Conservation (phyloP, 1,139 yeast species). For the Suhomyces atakaporum region DNA sequence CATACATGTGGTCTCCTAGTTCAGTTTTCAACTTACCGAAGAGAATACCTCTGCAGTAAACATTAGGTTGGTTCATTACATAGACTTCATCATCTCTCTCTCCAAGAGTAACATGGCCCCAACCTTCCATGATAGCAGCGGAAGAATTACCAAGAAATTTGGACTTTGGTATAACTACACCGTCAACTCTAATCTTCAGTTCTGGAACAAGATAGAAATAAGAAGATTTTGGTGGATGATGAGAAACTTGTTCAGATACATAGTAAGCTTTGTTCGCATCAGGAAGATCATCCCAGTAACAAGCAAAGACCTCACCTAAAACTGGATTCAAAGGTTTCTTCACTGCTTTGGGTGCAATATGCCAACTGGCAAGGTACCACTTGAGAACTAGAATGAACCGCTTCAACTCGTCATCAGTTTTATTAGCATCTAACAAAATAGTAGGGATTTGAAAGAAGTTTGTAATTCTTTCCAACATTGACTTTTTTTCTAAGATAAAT, state of each 20-base stretch:
- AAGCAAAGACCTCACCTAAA: slow-evolving; percentile 83
- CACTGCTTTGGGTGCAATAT: slow-evolving; percentile 96
- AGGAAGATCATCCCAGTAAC: slow-evolving; percentile 89
- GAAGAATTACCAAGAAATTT: slow-evolving; percentile 92
- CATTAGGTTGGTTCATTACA: slow-evolving; percentile 87
- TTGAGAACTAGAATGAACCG: slow-evolving; percentile 74
- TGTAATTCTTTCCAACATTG: slow-evolving; percentile 94
- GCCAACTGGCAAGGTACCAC: slow-evolving; percentile 97
- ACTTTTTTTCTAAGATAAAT: slow-evolving; percentile 88
- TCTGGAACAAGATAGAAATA: slow-evolving; percentile 88
- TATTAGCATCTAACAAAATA: slow-evolving; percentile 68
- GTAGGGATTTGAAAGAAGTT: slow-evolving; percentile 86
- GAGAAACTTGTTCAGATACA: slow-evolving; percentile 91
- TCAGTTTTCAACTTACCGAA: slow-evolving; percentile 90
- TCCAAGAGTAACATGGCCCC: slow-evolving; percentile 69
- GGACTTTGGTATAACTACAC: slow-evolving; percentile 83
- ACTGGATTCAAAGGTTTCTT: slow-evolving; percentile 96
- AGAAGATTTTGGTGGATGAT: slow-evolving; percentile 97
- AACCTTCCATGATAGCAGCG: slow-evolving; percentile 96
- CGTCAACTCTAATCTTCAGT: slow-evolving; percentile 81
- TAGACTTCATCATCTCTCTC: slow-evolving; percentile 60
- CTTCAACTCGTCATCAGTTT: slow-evolving; percentile 54
- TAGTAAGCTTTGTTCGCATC: slow-evolving; percentile 70
- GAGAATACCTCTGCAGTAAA: slow-evolving; percentile 91
- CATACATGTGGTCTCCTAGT: slow-evolving; percentile 84